Percentiles rank a stretch among this genome's conserved stretches.
These are phyloP conservation scores for Fusarium robinianum DNA, from an alignment of 2,329 filamentous ascomycete genomes.

Conservation along the genomic window DNA sequence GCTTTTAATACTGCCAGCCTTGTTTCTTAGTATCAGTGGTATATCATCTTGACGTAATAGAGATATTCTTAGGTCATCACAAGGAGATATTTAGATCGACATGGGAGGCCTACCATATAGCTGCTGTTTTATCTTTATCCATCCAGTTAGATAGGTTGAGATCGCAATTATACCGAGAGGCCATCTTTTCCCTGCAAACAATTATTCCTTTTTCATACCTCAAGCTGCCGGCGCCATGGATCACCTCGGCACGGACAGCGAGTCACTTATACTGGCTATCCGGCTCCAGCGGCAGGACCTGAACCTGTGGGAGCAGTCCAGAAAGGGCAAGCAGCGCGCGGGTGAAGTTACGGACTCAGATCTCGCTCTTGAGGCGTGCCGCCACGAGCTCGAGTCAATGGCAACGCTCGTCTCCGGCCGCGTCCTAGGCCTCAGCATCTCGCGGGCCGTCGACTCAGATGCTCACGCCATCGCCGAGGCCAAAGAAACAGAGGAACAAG, in stretches of 20 bases:
- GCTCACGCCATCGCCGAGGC: background rate
- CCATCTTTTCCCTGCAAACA: too few species aligned
- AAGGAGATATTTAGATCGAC: too few species aligned
- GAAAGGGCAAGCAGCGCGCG: constrained; percentile 18
- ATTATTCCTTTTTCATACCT: too few species aligned
- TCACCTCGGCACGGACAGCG: background rate
- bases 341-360: constrained; percentile 6
- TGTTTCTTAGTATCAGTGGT: too few species aligned
- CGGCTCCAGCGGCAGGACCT: constrained; percentile 19
- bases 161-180: too few species aligned
- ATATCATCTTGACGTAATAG: too few species aligned
- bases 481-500: background rate
- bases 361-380: constrained; percentile 4
- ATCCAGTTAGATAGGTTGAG: too few species aligned
- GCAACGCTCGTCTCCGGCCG: background rate
- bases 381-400: constrained; percentile 1
- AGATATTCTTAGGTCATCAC: too few species aligned
- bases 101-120: too few species aligned
- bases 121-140: too few species aligned
- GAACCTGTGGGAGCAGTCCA: background rate
- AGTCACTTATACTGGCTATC: constrained; percentile 7
- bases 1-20: too few species aligned
- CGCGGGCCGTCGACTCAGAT: constrained; percentile 10
- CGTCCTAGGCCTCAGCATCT: constrained; percentile 7
- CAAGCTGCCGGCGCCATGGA: too few species aligned